Conservation (phyloP, 73 alveolate species). For the Blepharisma stoltei region DNA sequence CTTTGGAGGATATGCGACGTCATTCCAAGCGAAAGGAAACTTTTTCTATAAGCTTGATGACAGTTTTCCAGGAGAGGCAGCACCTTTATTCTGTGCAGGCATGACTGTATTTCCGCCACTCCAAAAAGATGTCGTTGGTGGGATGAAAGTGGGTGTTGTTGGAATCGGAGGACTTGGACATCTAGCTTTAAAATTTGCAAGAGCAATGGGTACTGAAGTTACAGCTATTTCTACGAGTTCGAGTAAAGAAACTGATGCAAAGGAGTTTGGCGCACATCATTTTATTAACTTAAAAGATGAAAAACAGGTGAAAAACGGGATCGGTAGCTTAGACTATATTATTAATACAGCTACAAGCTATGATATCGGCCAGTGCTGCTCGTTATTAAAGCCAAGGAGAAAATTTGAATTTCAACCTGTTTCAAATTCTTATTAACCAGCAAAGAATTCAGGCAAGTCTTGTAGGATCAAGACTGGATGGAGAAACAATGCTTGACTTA, state of each 20-base stretch:
- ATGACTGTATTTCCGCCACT: constrained; percentile 71
- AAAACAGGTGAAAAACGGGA: constrained; percentile 50
- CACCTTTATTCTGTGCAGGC: constrained; percentile 83
- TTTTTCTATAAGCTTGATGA: constrained; percentile 61
- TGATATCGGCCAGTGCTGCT: constrained; percentile 32
- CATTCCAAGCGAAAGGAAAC: constrained; percentile 60
- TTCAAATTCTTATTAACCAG: constrained; percentile 43
- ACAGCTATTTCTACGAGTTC: constrained; percentile 63
- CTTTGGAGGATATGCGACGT: constrained; percentile 77
- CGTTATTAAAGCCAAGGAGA: constrained; percentile 34
- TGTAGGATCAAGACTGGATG: constrained; percentile 59
- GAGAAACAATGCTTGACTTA: constrained; percentile 39
- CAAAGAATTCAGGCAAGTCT: constrained; percentile 37
- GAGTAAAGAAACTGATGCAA: constrained; percentile 54
- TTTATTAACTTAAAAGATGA: constrained; percentile 46
- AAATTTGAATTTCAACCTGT: constrained; percentile 40
- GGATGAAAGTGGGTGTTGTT: constrained; percentile 61
- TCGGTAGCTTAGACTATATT: constrained; percentile 50
- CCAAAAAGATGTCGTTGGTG: constrained; percentile 51
- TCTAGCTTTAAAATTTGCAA: constrained; percentile 65
- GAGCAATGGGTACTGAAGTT: constrained; percentile 50
- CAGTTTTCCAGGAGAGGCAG: constrained; percentile 44
- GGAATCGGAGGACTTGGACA: constrained; percentile 86
- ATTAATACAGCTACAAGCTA: constrained; percentile 44
- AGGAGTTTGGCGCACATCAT: constrained; percentile 69